These are phyloP conservation scores for Lentithecium fluviatile DNA, from an alignment of 495 filamentous ascomycete genomes.

Conservation along the genomic window DNA sequence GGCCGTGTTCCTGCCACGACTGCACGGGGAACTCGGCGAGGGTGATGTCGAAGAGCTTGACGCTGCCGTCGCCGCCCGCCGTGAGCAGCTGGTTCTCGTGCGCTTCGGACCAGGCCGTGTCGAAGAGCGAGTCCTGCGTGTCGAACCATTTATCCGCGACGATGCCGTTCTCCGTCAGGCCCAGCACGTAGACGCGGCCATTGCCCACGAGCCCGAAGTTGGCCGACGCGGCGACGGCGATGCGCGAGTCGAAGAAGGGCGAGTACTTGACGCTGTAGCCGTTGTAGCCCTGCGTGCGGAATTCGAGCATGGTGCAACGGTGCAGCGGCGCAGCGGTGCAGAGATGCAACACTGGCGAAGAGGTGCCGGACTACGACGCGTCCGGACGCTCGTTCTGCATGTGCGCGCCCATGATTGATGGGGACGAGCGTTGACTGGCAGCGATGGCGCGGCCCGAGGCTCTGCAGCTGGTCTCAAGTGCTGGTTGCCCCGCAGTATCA, in stretches of 20 bases:
- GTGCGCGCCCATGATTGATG: background rate
- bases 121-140: slow-evolving; percentile 94
- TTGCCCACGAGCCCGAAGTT: slow-evolving; percentile 98
- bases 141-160: slow-evolving; percentile 86
- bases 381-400: too few species aligned
- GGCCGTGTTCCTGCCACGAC: slow-evolving; percentile 85
- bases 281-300: slow-evolving; percentile 87
- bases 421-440: too few species aligned
- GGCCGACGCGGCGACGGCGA: slow-evolving; percentile 80
- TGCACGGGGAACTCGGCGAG: slow-evolving; percentile 77
- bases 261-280: slow-evolving; percentile 96
- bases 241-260: slow-evolving; percentile 90
- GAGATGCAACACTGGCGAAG: background rate
- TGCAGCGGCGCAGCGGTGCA: background rate
- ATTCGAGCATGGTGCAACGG: slow-evolving; percentile 71
- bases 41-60: slow-evolving; percentile 88
- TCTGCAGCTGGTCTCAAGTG: too few species aligned
- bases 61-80: slow-evolving; percentile 83
- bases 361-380: too few species aligned
- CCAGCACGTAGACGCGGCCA: slow-evolving; percentile 79
- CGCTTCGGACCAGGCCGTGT: slow-evolving; percentile 87
- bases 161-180: slow-evolving; percentile 77
- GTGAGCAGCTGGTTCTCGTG: slow-evolving; percentile 91
- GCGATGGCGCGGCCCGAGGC: too few species aligned
- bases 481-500: too few species aligned